Evolutionary conservation across 768 basidiomycete species (phyloP), one percentile per base, ranked within the genome.

Genomic region (Auriscalpium vulgare): DNA sequence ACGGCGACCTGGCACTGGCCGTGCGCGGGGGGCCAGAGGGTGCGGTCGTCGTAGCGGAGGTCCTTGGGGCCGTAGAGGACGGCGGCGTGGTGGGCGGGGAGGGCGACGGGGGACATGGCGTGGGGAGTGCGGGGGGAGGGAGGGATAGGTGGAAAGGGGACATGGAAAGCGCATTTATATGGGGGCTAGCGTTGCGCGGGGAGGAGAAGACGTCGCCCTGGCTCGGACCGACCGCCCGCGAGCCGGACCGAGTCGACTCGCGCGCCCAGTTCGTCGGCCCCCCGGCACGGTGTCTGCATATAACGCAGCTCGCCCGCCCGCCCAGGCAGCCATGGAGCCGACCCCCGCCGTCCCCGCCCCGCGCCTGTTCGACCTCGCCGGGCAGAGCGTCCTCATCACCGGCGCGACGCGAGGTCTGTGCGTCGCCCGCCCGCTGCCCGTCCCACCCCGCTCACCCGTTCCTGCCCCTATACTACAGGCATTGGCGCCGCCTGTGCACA

Each of bases 31-130:
- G 85, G 79, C 77, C 83, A 85, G 60, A 87, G 70, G 47, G 78
- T 76, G 61, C 92, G 84, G 43, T 85, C 73, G 66, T 93, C 91
- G 65, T 88, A 63, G 61, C 84, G 86, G 60, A 98, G 80, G 74
- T 95, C 92, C 63, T 80, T 81, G 53, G 89, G 77, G 17, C 88
- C 91, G 65, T 91, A 80, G 57, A 95, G 87, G 64, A 97, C 89
- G 53, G 83, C 87, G 53, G 91, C 88, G 53, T 74, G 71, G 51
- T 89, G 83, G 13, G 80, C 70, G 43, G 75, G 77, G 62, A 83
- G 73, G 47, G 79, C 77, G 53, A 71, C 65, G 51, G 75, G 74
- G 53, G 77, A 74, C 78, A 76, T 78, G 56, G 58, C 53, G 51
- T 55, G 52, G 54, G 54, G 52, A 35, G 48, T 13, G 60, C 53